phyloP scores from a whole-genome alignment of 1,284 basidiomycete genomes.

The Marasmius oreades region DNA sequence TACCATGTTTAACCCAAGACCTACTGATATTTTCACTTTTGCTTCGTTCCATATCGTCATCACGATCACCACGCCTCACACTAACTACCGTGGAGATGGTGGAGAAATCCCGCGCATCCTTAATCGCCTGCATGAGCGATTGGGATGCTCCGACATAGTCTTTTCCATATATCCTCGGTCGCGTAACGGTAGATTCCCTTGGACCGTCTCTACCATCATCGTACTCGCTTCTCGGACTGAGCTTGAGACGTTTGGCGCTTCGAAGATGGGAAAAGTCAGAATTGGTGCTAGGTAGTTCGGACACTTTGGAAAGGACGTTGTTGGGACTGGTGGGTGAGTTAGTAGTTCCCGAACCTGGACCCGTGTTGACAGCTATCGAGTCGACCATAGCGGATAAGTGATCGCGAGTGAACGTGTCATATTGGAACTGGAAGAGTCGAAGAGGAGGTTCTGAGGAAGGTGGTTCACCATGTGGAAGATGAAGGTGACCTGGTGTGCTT shows the following conservation, averaged over 20 bases:
- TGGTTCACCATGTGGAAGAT: constrained; percentile 27
- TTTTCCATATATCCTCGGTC: constrained; percentile 41
- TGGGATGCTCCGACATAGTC: constrained; percentile 73
- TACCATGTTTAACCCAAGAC: not conserved
- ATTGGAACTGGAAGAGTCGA: constrained; percentile 86
- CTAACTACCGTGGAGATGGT: constrained; percentile 61
- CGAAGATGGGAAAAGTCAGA: constrained; percentile 48
- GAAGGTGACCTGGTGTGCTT: constrained; percentile 54
- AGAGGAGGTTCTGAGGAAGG: constrained; percentile 69
- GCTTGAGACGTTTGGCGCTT: constrained; percentile 72
- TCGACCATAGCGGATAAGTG: constrained; percentile 90
- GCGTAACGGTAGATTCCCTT: constrained; percentile 42
- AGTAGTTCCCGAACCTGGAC: constrained; percentile 48
- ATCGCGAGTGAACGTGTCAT: constrained; percentile 91
- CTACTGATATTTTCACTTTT: not conserved
- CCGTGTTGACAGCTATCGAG: constrained; percentile 78
- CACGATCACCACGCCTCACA: constrained; percentile 17
- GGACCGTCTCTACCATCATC: constrained; percentile 27
- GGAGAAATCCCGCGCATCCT: constrained; percentile 69
- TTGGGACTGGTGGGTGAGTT: constrained; percentile 40
- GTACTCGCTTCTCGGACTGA: constrained; percentile 58
- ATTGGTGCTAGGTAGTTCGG: constrained; percentile 34
- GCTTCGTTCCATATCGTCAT: not conserved
- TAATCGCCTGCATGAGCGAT: constrained; percentile 73
- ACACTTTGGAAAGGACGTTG: constrained; percentile 41